phyloP scores from a whole-genome alignment of 176 grass and related monocot genomes.

The Oryza nivara region DNA sequence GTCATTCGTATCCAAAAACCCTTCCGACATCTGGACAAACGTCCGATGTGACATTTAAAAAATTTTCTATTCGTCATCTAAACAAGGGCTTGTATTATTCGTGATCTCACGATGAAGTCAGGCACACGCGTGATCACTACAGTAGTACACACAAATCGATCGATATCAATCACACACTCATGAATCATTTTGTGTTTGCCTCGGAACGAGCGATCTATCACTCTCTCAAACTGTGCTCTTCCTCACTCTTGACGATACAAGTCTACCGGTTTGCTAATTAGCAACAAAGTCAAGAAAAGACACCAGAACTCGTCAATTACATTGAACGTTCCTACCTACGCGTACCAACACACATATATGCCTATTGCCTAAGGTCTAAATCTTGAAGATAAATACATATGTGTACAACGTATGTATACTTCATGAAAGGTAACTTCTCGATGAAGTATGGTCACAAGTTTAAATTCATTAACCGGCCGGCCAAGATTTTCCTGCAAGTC shows the following conservation, averaged over 20 bases:
- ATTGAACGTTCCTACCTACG: not conserved
- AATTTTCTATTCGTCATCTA: too few relatives aligned
- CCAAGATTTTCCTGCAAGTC: not conserved
- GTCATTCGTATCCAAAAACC: too few relatives aligned
- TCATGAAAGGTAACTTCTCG: not conserved
- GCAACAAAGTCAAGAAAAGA: not conserved
- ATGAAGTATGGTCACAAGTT: not conserved
- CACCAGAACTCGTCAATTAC: not conserved
- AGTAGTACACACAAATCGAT: not conserved
- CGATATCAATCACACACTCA: not conserved
- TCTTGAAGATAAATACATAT: not conserved
- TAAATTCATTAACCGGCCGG: not conserved
- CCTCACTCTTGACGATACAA: not conserved
- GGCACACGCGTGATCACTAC: not conserved
- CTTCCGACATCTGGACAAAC: too few relatives aligned
- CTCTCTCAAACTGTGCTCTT: not conserved
- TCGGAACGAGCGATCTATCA: not conserved
- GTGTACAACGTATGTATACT: not conserved
- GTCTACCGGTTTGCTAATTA: not conserved
- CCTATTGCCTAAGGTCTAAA: not conserved
- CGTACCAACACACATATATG: not conserved
- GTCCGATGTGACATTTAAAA: too few relatives aligned
- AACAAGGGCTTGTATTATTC: not conserved
- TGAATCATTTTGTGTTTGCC: not conserved
- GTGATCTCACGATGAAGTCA: slow-evolving; percentile 10